Percentiles rank a stretch among this genome's conserved stretches.
Evolutionary conservation across 2,329 filamentous ascomycete genomes (phyloP).

Genomic region (Hymenoscyphus repandus): DNA sequence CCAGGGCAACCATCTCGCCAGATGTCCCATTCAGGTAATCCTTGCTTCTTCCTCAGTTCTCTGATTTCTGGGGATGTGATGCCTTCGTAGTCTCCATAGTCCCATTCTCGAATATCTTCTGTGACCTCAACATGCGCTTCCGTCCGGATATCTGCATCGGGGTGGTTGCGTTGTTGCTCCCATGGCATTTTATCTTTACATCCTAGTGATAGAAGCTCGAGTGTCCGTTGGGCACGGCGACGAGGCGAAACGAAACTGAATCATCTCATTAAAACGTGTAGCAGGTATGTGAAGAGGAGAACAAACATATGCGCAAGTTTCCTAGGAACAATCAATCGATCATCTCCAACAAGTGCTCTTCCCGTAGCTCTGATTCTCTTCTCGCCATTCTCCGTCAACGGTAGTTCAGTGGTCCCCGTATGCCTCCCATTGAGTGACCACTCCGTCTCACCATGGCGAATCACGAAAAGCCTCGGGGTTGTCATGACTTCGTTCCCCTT

Average conservation of each 20-base stretch:
- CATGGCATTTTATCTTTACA: constrained; percentile 68
- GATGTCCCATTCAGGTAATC: constrained; percentile 67
- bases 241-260: constrained; percentile 81
- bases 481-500: constrained; percentile 20
- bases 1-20: constrained; percentile 85
- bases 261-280: not conserved
- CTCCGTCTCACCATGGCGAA: constrained; percentile 91
- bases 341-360: constrained; percentile 74
- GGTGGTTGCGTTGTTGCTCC: constrained; percentile 43
- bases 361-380: constrained; percentile 72
- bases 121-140: constrained; percentile 60
- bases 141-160: constrained; percentile 41
- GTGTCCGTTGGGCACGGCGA: constrained; percentile 78
- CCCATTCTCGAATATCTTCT: constrained; percentile 64
- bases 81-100: constrained; percentile 84
- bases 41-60: constrained; percentile 49
- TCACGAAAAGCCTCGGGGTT: constrained; percentile 71
- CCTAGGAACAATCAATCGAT: constrained; percentile 76
- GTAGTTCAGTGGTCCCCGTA: constrained; percentile 81
- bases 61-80: constrained; percentile 68
- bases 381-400: constrained; percentile 76
- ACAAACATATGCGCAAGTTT: constrained; percentile 74
- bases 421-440: constrained; percentile 86
- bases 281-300: not conserved
- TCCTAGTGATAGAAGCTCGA: constrained; percentile 77